phyloP scores from a whole-genome alignment of 129 eudicot species.

The Glebionis coronaria region DNA sequence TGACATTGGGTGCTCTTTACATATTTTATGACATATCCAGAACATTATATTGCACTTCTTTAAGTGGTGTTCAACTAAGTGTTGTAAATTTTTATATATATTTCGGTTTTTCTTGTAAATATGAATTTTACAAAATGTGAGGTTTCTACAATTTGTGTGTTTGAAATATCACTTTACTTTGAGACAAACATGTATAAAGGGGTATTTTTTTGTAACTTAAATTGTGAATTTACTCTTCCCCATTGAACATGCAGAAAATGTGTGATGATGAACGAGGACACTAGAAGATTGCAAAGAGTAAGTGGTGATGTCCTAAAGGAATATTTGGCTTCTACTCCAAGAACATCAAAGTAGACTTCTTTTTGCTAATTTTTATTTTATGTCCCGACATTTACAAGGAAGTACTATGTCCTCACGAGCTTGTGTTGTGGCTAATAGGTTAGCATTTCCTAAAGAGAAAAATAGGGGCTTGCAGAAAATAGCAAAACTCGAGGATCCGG shows the following conservation, averaged over 20 bases:
- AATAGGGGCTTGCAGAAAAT: neutral
- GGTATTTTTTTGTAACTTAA: too few relatives aligned
- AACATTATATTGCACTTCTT: too few relatives aligned
- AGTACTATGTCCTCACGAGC: neutral
- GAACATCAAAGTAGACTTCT: neutral
- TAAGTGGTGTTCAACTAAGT: too few relatives aligned
- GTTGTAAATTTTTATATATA: too few relatives aligned
- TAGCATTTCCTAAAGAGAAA: constrained; percentile 1
- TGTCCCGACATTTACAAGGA: neutral
- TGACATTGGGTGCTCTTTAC: too few relatives aligned
- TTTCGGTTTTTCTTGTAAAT: too few relatives aligned
- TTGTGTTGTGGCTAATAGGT: neutral
- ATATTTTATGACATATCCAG: too few relatives aligned
- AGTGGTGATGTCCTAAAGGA: constrained; percentile 2
- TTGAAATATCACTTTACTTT: too few relatives aligned
- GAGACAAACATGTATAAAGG: too few relatives aligned
- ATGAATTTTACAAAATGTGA: too few relatives aligned
- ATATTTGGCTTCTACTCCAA: neutral
- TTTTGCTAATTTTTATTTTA: neutral
- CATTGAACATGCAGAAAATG: neutral
- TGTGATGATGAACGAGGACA: neutral
- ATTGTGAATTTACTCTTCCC: neutral
- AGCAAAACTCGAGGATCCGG: constrained; percentile 3
- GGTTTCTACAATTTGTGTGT: too few relatives aligned
- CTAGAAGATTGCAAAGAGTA: neutral